Base-by-base conservation (phyloP, 1,139 yeast genomes). In the Yamadazyma pseudoaaseri region DNA sequence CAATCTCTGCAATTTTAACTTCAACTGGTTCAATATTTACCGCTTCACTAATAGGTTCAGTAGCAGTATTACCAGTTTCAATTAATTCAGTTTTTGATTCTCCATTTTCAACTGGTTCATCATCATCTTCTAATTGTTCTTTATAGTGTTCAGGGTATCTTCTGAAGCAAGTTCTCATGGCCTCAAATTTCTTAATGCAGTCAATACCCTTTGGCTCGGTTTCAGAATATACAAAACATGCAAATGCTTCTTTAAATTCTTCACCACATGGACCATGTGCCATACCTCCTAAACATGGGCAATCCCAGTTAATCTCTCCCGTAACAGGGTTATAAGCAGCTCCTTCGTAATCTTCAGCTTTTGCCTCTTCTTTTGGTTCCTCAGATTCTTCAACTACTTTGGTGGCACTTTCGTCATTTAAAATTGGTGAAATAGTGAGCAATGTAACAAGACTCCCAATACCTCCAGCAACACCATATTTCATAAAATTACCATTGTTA, bases 201-300 rank as follows among this genome's bases (percentile, higher is more conserved):
- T 94, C 97, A 43, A 86, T 82, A 36, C 98, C 98, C 70, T 92
- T 92, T 54, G 97, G 97, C 56, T 92, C 99, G 37, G 86, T 83
- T 56, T 84, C 89, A 9, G 97, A 89, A 70, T 85, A 90, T 25
- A 94, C 92, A 55, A 94, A 94, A 62, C 99, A 94, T 7, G 96
- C 76, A 58, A 94, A 94, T 0, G 98, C 97, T 38, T 79, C 92
- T 69, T 92, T 90, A 72, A 90, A 92, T 64, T 92, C 97, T 57
- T 86, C 96, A 37, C 98, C 98, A 64, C 98, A 90, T 39, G 98
- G 97, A 0, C 98, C 98, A 45, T 89, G 74, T 27, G 98, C 97
- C 97, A 92, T 92, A 33, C 98, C 98, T 26, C 98, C 98, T 40
- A 94, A 72, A 65, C 99, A 94, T n/a, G 98, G 97, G 60, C 99